A percentile compares a stretch with the other conserved stretches of the same genome.
phyloP scores from a whole-genome alignment of 305 asterid genomes.

The Stenogyne calaminthoides region DNA sequence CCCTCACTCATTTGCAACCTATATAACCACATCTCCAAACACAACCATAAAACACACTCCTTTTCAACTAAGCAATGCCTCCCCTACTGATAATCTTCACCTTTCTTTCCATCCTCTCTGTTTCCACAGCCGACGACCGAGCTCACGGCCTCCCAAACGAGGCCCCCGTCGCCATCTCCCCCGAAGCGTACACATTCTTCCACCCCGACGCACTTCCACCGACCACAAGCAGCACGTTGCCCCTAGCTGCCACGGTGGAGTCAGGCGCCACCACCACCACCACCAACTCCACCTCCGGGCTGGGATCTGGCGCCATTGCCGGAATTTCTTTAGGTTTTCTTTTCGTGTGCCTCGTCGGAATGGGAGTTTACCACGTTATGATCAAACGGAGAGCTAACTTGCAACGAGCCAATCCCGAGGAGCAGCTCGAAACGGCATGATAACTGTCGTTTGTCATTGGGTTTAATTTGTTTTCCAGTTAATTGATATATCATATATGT shows the following conservation, averaged over 20 bases:
- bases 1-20: constrained; percentile 27
- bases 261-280: constrained; percentile 46
- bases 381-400: constrained; percentile 40
- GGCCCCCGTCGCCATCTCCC: constrained; percentile 60
- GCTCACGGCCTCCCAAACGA: constrained; percentile 61
- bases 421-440: constrained; percentile 35
- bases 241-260: constrained; percentile 61
- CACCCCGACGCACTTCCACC: constrained; percentile 49
- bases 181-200: constrained; percentile 65
- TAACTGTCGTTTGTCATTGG: neutral
- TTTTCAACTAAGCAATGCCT: constrained; percentile 26
- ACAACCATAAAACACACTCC: constrained; percentile 13
- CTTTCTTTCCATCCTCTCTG: constrained; percentile 34
- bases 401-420: constrained; percentile 37
- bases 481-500: neutral
- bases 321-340: constrained; percentile 45
- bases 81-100: constrained; percentile 37
- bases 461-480: too few species aligned
- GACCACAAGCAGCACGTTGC: constrained; percentile 35
- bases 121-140: constrained; percentile 52
- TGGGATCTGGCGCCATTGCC: constrained; percentile 54
- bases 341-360: constrained; percentile 43
- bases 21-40: constrained; percentile 35
- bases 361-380: constrained; percentile 51
- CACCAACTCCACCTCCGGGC: constrained; percentile 10